phyloP scores from a whole-genome alignment of 306 rosid genomes.

The Rosa persica region DNA sequence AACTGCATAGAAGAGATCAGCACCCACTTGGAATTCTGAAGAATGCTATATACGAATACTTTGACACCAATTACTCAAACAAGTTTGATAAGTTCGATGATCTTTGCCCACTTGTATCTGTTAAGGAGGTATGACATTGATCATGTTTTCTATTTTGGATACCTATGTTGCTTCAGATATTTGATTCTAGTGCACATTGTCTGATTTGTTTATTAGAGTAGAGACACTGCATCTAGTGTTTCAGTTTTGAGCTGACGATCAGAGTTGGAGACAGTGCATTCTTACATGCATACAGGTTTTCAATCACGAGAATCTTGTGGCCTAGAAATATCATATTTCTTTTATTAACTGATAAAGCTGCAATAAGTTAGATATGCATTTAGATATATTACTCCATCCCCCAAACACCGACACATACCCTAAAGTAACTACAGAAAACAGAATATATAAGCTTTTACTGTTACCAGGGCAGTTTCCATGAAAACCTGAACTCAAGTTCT shows the following conservation, averaged over 20 bases:
- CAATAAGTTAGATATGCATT: neutral
- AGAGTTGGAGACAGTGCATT: neutral
- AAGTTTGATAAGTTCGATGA: conserved; percentile 83
- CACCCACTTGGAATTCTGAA: conserved; percentile 90
- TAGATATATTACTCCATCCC: neutral
- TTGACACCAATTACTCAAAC: conserved; percentile 67
- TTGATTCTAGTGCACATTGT: neutral
- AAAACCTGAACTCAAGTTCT: neutral
- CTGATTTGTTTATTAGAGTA: conserved; percentile 1
- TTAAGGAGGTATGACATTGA: conserved; percentile 58
- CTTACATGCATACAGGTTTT: neutral
- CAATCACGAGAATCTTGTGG: neutral
- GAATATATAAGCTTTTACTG: neutral
- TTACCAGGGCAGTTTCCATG: neutral
- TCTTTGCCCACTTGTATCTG: conserved; percentile 76
- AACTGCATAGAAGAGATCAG: conserved; percentile 85
- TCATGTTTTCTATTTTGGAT: neutral
- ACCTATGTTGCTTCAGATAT: neutral
- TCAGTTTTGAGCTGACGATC: neutral
- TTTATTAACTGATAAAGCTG: neutral
- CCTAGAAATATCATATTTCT: neutral
- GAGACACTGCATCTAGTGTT: neutral
- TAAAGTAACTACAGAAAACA: neutral
- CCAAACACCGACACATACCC: neutral
- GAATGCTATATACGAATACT: conserved; percentile 79